Evolutionary conservation across 257 asterid species (phyloP), one percentile per base, ranked within the genome.

Genomic region (Echium plantagineum): DNA sequence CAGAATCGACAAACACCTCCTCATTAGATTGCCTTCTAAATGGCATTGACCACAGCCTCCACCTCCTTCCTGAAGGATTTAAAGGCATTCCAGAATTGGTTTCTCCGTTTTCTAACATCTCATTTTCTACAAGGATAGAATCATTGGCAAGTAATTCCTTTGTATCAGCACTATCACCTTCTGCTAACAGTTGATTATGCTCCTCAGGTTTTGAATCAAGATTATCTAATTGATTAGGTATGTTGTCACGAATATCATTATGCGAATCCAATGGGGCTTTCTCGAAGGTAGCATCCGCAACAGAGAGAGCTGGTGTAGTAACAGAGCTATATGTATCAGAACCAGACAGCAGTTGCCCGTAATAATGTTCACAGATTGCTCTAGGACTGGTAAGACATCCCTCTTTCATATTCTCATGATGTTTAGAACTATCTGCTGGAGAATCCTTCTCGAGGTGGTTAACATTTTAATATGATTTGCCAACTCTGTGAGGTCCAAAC

Each of bases 41-140:
- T 0, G 97, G 86, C 61, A 80, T 89, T 53, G 86, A 81, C 99
- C 97, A 93, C 51, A 89, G 91, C 69, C 97, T 84, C 97, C 99
- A 93, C 67, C 94, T 75, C 1, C 96, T 78, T 20, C 78, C 79
- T 20, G 95, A 74, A 48, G 90, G 80, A 62, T 83, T 78, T n/a
- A 85, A 38, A 53, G 72, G 52, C 66, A 67, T 35, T 47, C 60
- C 81, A 26, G 81, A 30, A 51, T 63, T 82, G 48, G 63, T 85
- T 67, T 77, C 86, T 75, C 70, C 81, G 31, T 56, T 55, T 67
- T 77, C 81, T 22, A 49, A 63, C 52, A 69, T 67, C 65, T 74
- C 68, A 62, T 66, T 71, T 66, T 89, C 89, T 60, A 86, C 82
- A 18, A 87, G 78, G 58, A 86, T 76, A 61, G 63, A 74, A 55